Evolutionary conservation across 305 asterid genomes (phyloP), one percentile per base, ranked within the genome.

Genomic region (Fraxinus velutina): DNA sequence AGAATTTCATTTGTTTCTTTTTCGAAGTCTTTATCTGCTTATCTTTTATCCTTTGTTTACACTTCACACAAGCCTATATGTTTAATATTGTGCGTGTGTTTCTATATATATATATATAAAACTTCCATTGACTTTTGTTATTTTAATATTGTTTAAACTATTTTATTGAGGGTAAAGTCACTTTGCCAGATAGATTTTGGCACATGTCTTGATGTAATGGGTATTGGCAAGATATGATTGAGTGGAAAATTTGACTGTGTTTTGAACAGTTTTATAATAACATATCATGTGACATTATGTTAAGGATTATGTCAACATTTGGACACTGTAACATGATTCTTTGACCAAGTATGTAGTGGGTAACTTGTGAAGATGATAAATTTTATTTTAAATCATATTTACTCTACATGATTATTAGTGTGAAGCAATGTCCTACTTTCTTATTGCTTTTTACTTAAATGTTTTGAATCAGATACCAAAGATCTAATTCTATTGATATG

Each of bases 31-130:
- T 83, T 80, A 82, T 82, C 82, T 80, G 84, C 75, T 87, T 83
- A 85, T 85, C 83, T 47, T 80, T 78, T 87, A 75, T 84, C 89
- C 74, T 34, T 79, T 87, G 88, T 86, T 85, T 55, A 50, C 62
- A 50, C 27, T 17, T 55, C n/a, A 44, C n/a, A 52, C 22, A 5
- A 6, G 27, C 73, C 57, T 80, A 27, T 52, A 19, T 50, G 5
- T 50, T 15, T 15, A 47, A 47, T 13, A 3, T 47, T 50, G 60
- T 50, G 60, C 17, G 19, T 15, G 19, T 47, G 60, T 50, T 50
- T 15, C 21, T 44, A 12, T 44, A 1, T 37, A 37, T 37, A 36
- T 37, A 22, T 22, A 22, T 22, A 37, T 3, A 13, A 3, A 50
- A 50, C 13, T 78, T 19, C 12, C 37, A 78, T 60, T 78, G 62